Evolutionary conservation across 2,329 filamentous ascomycete species (phyloP), one percentile per base, ranked within the genome.

Genomic region (Teratosphaeria nubilosa): DNA sequence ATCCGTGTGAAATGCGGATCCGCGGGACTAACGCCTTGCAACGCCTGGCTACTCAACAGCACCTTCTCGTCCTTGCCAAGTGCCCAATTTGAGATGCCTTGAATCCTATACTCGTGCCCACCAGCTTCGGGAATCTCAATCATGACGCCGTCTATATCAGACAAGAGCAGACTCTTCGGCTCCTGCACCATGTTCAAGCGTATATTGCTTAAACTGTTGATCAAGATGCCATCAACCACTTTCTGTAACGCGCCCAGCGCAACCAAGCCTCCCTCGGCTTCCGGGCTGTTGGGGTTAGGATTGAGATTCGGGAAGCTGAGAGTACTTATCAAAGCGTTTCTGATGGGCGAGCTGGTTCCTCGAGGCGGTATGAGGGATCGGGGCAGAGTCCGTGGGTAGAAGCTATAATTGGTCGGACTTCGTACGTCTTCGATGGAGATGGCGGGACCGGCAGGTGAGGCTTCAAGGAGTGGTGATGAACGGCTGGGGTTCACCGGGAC

Each of bases 301-400:
- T 56, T 56, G 7, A 83, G 70, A 50, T 79, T 77, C 10, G 84
- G 84, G 66, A 87, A 87, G 0, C 84, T 82, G 3, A 87, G 78
- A 56, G 86, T 85, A 56, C 94, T 85, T 2, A 90, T 87, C 10
- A 86, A 79, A 20, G 87, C 86, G 58, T 85, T 78, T 5, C 84
- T 80, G 63, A 95, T 86, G 13, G 82, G 83, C 4, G 86, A 80
- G 64, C 90, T 95, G n/a, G 81, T 86, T 0, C 88, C 92, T 66
- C 95, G 84, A 10, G 76, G 74, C 0, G 91, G 90, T 2, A 96
- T 80, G 65, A 95, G 78, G 27, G 83, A 80, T 1, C 79, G 77
- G 0, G 94, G 92, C 0, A 99, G 76, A 0, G 94, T 97, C 92
- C 92, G 97, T 0, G 94, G 94, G 68, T 91, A 97, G 66, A 89